Evolutionary conservation across 257 asterid genomes (phyloP).

Genomic region (Nicotiana obtusifolia): DNA sequence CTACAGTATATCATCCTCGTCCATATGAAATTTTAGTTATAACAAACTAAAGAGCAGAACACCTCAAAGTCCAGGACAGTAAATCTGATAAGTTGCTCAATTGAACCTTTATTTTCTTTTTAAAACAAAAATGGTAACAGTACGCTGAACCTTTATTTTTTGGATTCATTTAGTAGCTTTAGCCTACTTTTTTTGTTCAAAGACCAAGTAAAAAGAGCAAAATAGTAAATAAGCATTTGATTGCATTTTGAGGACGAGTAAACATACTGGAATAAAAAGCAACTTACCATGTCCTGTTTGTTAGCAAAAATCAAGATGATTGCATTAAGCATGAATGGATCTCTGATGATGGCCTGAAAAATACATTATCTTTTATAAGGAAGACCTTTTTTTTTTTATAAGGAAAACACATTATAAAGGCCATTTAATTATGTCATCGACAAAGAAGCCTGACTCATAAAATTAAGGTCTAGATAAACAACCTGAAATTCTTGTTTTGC

Average conservation of each 20-base stretch:
- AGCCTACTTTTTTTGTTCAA: not conserved
- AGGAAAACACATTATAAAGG: slow-evolving; percentile 20
- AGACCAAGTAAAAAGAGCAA: not conserved
- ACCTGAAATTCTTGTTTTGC: slow-evolving; percentile 96
- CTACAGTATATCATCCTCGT: not conserved
- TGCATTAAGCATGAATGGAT: slow-evolving; percentile 94
- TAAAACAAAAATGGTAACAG: too few species aligned
- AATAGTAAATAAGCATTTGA: not conserved
- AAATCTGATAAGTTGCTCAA: not conserved
- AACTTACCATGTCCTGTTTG: slow-evolving; percentile 93
- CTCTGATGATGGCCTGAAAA: slow-evolving; percentile 74
- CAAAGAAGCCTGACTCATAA: slow-evolving; percentile 18
- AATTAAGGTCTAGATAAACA: slow-evolving; percentile 15
- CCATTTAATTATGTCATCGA: slow-evolving; percentile 3
- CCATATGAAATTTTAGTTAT: not conserved
- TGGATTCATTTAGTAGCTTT: not conserved
- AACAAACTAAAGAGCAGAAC: not conserved
- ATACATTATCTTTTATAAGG: not conserved
- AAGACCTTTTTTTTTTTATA: too few species aligned
- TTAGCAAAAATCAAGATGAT: slow-evolving; percentile 92
- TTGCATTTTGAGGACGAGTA: not conserved
- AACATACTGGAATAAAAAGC: not conserved
- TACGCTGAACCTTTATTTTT: not conserved
- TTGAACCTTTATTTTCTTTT: not conserved
- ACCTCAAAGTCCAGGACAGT: not conserved